Base-by-base conservation (phyloP, 179 eudicot genomes). In the Corrigiola litoralis region DNA sequence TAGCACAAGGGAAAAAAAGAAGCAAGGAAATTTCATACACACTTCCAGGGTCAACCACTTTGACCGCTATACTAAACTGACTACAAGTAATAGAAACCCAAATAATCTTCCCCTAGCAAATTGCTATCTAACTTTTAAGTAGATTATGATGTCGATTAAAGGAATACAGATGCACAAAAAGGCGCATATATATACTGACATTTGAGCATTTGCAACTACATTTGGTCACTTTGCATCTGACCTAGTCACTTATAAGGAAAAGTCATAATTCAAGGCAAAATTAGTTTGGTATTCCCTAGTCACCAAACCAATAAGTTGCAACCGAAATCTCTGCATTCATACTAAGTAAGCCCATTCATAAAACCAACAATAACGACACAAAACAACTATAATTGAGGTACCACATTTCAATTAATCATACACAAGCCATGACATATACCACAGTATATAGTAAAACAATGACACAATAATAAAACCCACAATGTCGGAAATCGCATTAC, bases 1-100 rank as follows among this genome's bases (percentile, higher is more conserved):
- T n/a, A 54, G 24, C 13, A 54, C 29, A 17, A 32, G 10, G n/a
- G 57, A 25, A 12, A 34, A 59, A 59, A 58, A 58, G 6, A 58
- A 58, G 40, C 63, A 48, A 38, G 63, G 63, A 38, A 58, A 16
- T 6, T 58, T 58, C 48, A 58, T 58, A 12, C 1, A 38, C 63
- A n/a, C n/a, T 58, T 58, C 40, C 27, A 34, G 60, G 11, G 60
- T 32, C 27, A 36, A n/a, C n/a, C n/a, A n/a, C n/a, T 34, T 57
- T 57, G 63, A 58, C 63, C 40, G 63, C 46, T 21, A 38, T 58
- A 38, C 63, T 14, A 5, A 41, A 58, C 40, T 58, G 63, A 58
- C 63, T 58, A 18, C 9, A 10, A 20, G 40, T 31, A 56, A 36
- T 20, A 37, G 48, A 38, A 58, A 40, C 46, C 24, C 63, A 58